Evolutionary conservation across 1,139 yeast species (phyloP).

Genomic region (Wickerhamomyces sp.): DNA sequence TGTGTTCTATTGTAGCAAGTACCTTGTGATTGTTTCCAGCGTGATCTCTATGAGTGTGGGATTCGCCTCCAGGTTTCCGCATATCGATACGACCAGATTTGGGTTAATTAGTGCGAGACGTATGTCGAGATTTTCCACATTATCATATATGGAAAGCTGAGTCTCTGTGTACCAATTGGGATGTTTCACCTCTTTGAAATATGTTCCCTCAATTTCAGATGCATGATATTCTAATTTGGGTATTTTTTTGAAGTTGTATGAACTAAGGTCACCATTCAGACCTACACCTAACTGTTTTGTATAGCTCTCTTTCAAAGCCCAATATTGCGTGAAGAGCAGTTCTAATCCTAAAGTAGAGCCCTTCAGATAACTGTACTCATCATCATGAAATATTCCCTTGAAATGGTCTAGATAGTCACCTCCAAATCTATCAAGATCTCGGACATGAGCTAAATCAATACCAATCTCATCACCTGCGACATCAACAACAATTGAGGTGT

Average conservation of each 20-base stretch:
- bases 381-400: slow-evolving; percentile 41
- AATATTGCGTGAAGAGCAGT: slow-evolving; percentile 44
- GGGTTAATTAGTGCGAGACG: slow-evolving; percentile 7
- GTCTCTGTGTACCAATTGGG: slow-evolving; percentile 5
- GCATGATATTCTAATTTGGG: neutral
- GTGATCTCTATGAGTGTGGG: slow-evolving; percentile 2
- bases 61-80: neutral
- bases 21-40: neutral
- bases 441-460: slow-evolving; percentile 55
- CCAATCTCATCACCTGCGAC: slow-evolving; percentile 39
- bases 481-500: slow-evolving; percentile 41
- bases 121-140: slow-evolving; percentile 4
- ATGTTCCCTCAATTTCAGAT: neutral
- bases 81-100: slow-evolving; percentile 1
- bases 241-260: slow-evolving; percentile 25
- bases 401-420: slow-evolving; percentile 39
- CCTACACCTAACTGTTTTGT: slow-evolving; percentile 63
- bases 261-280: slow-evolving; percentile 44
- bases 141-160: slow-evolving; percentile 4
- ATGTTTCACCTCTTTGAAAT: neutral
- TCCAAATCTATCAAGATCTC: slow-evolving; percentile 34
- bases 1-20: neutral
- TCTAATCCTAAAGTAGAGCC: no score
- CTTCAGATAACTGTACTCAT: slow-evolving; percentile 35
- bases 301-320: slow-evolving; percentile 75